Evolutionary conservation across 257 asterid genomes (phyloP).

Genomic region (Buddleja alternifolia): DNA sequence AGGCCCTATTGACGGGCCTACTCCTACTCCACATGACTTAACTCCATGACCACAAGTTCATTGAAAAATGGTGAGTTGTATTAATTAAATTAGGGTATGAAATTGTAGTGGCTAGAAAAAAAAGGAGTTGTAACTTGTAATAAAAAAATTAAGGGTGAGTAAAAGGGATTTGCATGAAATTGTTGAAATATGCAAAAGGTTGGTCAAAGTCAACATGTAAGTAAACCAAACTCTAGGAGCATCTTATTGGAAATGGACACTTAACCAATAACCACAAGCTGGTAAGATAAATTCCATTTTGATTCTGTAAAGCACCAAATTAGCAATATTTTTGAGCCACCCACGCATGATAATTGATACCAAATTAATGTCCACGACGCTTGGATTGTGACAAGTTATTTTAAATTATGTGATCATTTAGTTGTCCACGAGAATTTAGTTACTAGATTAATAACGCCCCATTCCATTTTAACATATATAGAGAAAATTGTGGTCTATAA

Average conservation of each 20-base stretch:
- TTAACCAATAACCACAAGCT: constrained; percentile 25
- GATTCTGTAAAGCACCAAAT: constrained; percentile 21
- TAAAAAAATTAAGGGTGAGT: constrained; percentile 28
- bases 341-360: too few species aligned
- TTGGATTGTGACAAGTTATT: constrained; percentile 7
- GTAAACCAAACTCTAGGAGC: not conserved
- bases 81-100: too few species aligned
- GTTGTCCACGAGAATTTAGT: not conserved
- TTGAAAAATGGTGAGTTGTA: too few species aligned
- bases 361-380: constrained; percentile 25
- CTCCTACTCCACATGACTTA: too few species aligned
- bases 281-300: not conserved
- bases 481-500: not conserved
- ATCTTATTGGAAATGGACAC: constrained; percentile 19
- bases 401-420: constrained; percentile 2
- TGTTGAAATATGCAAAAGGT: not conserved
- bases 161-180: constrained; percentile 19
- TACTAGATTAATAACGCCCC: not conserved
- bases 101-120: too few species aligned
- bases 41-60: too few species aligned
- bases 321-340: not conserved
- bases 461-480: not conserved
- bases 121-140: too few species aligned
- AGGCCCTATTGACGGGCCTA: too few species aligned
- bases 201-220: constrained; percentile 17